A percentile compares a stretch with the other conserved stretches of the same genome.
Conservation (phyloP, 805 yeast genomes). For the Kazachstania taianensis region DNA sequence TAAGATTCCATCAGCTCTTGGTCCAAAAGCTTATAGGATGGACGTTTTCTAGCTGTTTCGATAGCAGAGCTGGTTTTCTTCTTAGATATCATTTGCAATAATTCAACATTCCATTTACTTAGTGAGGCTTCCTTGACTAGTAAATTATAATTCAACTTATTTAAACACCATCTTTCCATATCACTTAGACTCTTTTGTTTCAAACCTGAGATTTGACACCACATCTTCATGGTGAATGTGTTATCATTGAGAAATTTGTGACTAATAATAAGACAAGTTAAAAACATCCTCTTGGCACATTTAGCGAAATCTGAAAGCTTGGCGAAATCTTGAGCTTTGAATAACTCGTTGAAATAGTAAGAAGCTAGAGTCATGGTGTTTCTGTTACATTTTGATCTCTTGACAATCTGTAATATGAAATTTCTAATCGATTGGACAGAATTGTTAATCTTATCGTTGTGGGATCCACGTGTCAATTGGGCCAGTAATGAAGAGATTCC, state of each 20-base stretch:
- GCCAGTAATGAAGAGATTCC: conserved; percentile 13
- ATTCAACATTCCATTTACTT: conserved; percentile 2
- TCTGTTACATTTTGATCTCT: conserved; percentile 19
- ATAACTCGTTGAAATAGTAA: conserved; percentile 12
- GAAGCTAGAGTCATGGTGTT: conserved; percentile 12
- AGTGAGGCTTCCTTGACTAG: conserved; percentile 3
- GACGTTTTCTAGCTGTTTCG: too few species aligned
- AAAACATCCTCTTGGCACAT: conserved; percentile 20
- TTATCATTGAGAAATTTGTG: conserved; percentile 23
- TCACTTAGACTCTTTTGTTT: conserved; percentile 10
- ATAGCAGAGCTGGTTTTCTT: too few species aligned
- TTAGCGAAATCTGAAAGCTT: conserved; percentile 17
- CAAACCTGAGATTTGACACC: conserved; percentile 21
- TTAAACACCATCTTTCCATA: conserved; percentile 24
- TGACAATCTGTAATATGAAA: conserved; percentile 17
- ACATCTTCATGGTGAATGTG: conserved; percentile 20
- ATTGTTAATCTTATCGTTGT: conserved; percentile 14
- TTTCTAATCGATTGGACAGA: conserved; percentile 6
- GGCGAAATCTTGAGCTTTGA: neutral
- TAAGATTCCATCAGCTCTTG: too few species aligned
- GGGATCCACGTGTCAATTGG: conserved; percentile 8
- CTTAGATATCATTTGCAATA: too few species aligned
- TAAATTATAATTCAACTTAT: conserved; percentile 13
- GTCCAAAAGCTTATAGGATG: too few species aligned
- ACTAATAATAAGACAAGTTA: conserved; percentile 17